Conservation (phyloP, 495 filamentous ascomycete genomes). For the Chaetomidium leptoderma region DNA sequence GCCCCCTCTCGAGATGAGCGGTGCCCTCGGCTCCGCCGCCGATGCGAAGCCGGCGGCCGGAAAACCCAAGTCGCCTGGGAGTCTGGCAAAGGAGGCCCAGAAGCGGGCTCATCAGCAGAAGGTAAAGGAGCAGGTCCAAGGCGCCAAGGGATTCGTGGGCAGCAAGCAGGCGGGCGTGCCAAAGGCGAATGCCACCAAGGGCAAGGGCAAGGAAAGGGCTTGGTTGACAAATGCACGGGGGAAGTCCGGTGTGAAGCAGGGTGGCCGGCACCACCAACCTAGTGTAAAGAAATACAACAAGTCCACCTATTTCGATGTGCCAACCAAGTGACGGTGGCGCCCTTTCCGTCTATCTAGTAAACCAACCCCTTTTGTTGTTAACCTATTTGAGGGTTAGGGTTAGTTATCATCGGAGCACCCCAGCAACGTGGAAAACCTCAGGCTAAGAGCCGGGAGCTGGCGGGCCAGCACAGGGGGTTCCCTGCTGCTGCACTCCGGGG, state of each 20-base stretch:
- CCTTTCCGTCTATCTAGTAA: too few species aligned
- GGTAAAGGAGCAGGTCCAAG: conserved; percentile 5
- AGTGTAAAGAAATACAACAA: conserved; percentile 7
- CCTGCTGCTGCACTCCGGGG: background rate
- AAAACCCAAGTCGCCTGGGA: background rate
- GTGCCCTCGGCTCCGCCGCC: conserved; percentile 13
- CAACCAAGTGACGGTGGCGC: background rate
- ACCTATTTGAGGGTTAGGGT: too few species aligned
- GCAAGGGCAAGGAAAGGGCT: background rate
- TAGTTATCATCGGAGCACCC: background rate
- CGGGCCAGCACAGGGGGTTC: background rate
- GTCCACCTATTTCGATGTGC: background rate
- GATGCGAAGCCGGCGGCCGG: background rate
- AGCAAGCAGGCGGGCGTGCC: background rate
- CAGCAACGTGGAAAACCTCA: conserved; percentile 18
- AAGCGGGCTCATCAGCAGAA: conserved; percentile 20
- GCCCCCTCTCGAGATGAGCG: conserved; percentile 20
- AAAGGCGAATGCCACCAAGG: background rate
- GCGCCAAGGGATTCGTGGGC: background rate
- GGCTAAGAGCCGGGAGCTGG: too few species aligned
- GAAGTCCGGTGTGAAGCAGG: background rate
- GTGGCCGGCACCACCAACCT: background rate
- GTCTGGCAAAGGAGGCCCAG: conserved; percentile 12
- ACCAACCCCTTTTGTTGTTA: too few species aligned
- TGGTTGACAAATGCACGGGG: background rate